Evolutionary conservation across 495 filamentous ascomycete genomes (phyloP).

Genomic region (Penicillium paradoxum): DNA sequence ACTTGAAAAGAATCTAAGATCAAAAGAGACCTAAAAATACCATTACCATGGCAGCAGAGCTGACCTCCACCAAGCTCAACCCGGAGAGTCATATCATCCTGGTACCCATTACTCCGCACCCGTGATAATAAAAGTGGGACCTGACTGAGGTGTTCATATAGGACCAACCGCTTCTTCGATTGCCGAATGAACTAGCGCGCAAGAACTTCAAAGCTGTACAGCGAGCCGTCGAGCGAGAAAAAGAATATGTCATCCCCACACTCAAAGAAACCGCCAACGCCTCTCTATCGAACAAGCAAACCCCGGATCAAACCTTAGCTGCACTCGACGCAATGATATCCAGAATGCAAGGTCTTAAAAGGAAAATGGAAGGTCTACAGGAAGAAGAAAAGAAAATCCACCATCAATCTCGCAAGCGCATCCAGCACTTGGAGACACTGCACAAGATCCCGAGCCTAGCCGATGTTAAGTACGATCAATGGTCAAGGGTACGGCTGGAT

Average conservation of each 20-base stretch:
- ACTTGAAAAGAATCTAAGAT: background rate
- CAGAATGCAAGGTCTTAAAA: slow-evolving; percentile 77
- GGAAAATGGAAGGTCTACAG: slow-evolving; percentile 72
- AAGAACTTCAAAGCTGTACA: slow-evolving; percentile 91
- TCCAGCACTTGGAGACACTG: slow-evolving; percentile 73
- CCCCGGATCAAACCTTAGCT: slow-evolving; percentile 64
- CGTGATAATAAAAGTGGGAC: slow-evolving; percentile 2
- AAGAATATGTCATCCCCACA: slow-evolving; percentile 59
- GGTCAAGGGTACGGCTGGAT: slow-evolving; percentile 77
- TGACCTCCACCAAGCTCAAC: slow-evolving; percentile 64
- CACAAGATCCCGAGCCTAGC: slow-evolving; percentile 74
- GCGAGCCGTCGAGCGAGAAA: slow-evolving; percentile 73
- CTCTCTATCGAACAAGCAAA: slow-evolving; percentile 54
- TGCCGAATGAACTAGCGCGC: slow-evolving; percentile 85
- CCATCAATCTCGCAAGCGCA: slow-evolving; percentile 65
- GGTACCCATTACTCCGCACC: slow-evolving; percentile 35
- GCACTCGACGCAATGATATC: slow-evolving; percentile 79
- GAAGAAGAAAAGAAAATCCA: slow-evolving; percentile 74
- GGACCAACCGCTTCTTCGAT: slow-evolving; percentile 93
- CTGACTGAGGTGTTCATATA: slow-evolving; percentile 30
- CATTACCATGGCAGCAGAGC: slow-evolving; percentile 43
- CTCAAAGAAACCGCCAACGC: slow-evolving; percentile 67
- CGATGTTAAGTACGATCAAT: slow-evolving; percentile 90
- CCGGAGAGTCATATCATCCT: slow-evolving; percentile 68
- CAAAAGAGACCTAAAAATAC: background rate